Evolutionary conservation across 1,139 yeast genomes (phyloP).

Genomic region (Magnusiomyces ingens): DNA sequence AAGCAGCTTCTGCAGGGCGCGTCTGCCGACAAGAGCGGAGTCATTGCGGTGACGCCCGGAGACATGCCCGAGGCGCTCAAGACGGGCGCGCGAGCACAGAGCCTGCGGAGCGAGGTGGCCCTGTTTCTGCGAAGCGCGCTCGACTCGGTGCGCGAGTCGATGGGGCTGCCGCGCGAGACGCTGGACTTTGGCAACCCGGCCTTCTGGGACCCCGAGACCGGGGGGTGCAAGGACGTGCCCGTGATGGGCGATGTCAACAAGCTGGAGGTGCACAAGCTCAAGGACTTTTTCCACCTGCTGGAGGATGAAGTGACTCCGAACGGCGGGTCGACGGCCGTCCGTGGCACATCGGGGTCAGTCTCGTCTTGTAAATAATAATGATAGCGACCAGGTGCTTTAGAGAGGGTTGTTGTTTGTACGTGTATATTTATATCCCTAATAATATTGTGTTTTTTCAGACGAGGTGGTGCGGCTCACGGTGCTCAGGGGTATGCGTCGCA

Average conservation of each 20-base stretch:
- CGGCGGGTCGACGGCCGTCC: not conserved
- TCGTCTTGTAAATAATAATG: too few species aligned
- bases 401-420: too few species aligned
- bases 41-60: constrained; percentile 7
- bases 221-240: constrained; percentile 16
- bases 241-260: constrained; percentile 17
- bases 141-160: constrained; percentile 48
- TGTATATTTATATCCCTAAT: too few species aligned
- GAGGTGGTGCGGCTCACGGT: too few species aligned
- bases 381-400: too few species aligned
- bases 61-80: constrained; percentile 59
- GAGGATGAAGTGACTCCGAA: not conserved
- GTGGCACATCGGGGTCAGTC: too few species aligned
- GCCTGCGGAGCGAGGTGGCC: constrained; percentile 64
- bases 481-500: too few species aligned
- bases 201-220: constrained; percentile 50
- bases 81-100: constrained; percentile 55
- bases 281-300: not conserved
- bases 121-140: constrained; percentile 60
- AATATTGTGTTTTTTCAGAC: too few species aligned
- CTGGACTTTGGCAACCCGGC: constrained; percentile 56
- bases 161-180: constrained; percentile 38
- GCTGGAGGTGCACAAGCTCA: constrained; percentile 12
- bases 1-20: too few species aligned
- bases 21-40: constrained; percentile 2